phyloP scores from a whole-genome alignment of 805 yeast genomes.

The Nakazawaea sp. region DNA sequence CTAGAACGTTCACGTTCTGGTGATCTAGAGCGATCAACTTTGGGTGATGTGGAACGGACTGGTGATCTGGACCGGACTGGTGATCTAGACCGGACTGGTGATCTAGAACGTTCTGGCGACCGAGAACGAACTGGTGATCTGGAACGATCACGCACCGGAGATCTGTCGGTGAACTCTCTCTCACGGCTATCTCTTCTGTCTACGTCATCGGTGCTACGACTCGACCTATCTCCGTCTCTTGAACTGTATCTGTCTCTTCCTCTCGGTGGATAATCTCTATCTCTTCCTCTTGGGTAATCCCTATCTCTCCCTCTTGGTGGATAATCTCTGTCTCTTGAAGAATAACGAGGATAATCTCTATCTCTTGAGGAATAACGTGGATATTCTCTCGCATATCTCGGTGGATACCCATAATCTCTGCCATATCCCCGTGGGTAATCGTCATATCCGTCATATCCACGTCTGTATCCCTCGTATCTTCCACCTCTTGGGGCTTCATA shows the following conservation, averaged over 20 bases:
- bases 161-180: constrained; percentile 12
- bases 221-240: constrained; percentile 12
- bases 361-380: too few species aligned
- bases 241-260: constrained; percentile 4
- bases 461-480: constrained; percentile 7
- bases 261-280: constrained; percentile 5
- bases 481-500: constrained; percentile 21
- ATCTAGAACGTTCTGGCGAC: too few species aligned
- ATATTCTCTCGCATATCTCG: constrained; percentile 2
- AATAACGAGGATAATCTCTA: constrained; percentile 1
- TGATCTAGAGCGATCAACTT: constrained; percentile 11
- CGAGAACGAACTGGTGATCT: constrained; percentile 22
- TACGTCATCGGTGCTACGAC: constrained; percentile 9
- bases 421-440: constrained; percentile 10
- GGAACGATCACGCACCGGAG: constrained; percentile 14
- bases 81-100: too few species aligned
- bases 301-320: constrained; percentile 3
- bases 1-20: constrained; percentile 17
- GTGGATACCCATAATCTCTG: constrained; percentile 14
- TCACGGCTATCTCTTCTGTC: constrained; percentile 14
- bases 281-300: constrained; percentile 3
- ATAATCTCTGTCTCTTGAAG: constrained; percentile 6
- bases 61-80: too few species aligned
- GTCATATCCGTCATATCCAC: constrained; percentile 14
- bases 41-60: too few species aligned